Percentiles rank a stretch among this genome's conserved stretches.
These are phyloP conservation scores for Gaillardinia entomophila DNA, from an alignment of 805 yeast species.

Conservation along the genomic window DNA sequence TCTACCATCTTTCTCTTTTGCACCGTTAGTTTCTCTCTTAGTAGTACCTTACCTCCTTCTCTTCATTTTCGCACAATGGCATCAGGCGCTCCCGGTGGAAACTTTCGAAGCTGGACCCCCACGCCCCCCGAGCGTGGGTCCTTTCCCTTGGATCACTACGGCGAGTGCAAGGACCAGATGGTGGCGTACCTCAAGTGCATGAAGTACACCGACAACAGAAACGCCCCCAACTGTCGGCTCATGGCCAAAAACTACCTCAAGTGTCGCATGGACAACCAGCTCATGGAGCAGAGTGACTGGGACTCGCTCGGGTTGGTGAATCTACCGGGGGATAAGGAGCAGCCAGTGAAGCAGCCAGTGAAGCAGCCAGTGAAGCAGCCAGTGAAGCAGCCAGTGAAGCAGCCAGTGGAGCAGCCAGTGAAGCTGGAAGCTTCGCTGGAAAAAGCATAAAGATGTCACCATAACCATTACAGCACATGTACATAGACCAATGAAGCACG, in stretches of 20 bases:
- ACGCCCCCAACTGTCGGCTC: slow-evolving; percentile 85
- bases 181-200: slow-evolving; percentile 70
- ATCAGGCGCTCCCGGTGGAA: too few species aligned
- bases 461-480: too few species aligned
- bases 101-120: slow-evolving; percentile 48
- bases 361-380: not conserved
- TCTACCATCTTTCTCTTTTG: too few species aligned
- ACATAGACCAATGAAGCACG: too few species aligned
- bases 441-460: too few species aligned
- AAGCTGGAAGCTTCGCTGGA: too few species aligned
- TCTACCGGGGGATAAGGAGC: slow-evolving; percentile 29
- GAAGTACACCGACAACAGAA: slow-evolving; percentile 69
- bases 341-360: slow-evolving; percentile 1
- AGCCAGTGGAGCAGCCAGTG: too few species aligned
- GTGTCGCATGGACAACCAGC: slow-evolving; percentile 79
- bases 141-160: slow-evolving; percentile 85
- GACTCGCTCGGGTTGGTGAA: slow-evolving; percentile 38
- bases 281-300: slow-evolving; percentile 40
- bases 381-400: not conserved
- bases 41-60: too few species aligned
- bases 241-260: slow-evolving; percentile 76
- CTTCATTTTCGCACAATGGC: too few species aligned
- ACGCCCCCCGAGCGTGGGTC: slow-evolving; percentile 97
- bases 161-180: slow-evolving; percentile 79
- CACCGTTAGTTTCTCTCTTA: too few species aligned